These are phyloP conservation scores for Paracamarosporium sp. DNA, from an alignment of 2,329 filamentous ascomycete genomes.

Conservation along the genomic window DNA sequence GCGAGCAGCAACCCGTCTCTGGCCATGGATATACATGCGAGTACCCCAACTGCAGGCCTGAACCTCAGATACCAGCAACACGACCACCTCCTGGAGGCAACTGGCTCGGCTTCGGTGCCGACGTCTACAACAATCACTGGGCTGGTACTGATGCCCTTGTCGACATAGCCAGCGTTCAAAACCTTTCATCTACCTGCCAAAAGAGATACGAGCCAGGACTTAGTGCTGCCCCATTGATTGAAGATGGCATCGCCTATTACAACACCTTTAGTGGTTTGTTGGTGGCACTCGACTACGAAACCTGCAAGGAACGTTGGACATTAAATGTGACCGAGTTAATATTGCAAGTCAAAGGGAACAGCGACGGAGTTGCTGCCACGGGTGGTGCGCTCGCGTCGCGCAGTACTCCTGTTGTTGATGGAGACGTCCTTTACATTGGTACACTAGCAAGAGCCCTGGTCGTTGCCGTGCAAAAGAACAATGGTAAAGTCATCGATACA, in stretches of 20 bases:
- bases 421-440: constrained; percentile 1
- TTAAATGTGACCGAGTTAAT: constrained; percentile 4
- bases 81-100: constrained; percentile 1
- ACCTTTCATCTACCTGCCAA: neutral
- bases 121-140: constrained; percentile 8
- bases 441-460: constrained; percentile 3
- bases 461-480: neutral
- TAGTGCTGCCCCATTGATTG: neutral
- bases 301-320: neutral
- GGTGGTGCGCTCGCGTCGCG: neutral
- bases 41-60: neutral
- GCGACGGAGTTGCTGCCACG: neutral
- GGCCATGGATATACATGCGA: neutral
- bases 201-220: constrained; percentile 2
- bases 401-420: constrained; percentile 1
- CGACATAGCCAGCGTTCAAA: neutral
- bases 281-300: constrained; percentile 3
- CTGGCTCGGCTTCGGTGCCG: constrained; percentile 4
- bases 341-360: constrained; percentile 1
- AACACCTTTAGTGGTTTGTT: neutral
- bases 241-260: constrained; percentile 5
- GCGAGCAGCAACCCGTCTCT: neutral
- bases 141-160: constrained; percentile 1
- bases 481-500: constrained; percentile 1
- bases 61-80: neutral